phyloP scores from a whole-genome alignment of 139 green algal genomes.

The Spirogloea muscicola region DNA sequence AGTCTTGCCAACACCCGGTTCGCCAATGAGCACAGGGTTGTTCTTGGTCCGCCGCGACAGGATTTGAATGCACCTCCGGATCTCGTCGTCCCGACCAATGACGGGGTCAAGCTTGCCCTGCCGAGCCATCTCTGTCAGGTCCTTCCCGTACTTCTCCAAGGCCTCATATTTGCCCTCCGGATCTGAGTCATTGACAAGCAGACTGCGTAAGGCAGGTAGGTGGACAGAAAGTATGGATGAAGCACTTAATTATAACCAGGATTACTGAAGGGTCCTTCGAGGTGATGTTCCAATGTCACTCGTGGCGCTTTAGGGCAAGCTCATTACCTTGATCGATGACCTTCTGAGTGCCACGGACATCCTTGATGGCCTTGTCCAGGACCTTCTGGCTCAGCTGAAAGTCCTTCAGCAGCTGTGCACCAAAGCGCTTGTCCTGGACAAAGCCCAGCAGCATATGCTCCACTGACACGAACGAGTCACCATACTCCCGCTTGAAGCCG shows the following conservation, averaged over 20 bases:
- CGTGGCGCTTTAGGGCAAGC: not conserved
- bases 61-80: slow-evolving; percentile 71
- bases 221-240: no score
- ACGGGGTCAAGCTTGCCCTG: slow-evolving; percentile 89
- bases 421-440: slow-evolving; percentile 74
- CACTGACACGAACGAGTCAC: slow-evolving; percentile 82
- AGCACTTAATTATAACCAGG: no score
- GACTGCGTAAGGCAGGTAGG: no score
- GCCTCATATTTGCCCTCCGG: slow-evolving; percentile 97
- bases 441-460: slow-evolving; percentile 92
- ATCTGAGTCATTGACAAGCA: no score
- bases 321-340: slow-evolving; percentile 54
- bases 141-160: slow-evolving; percentile 84
- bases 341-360: slow-evolving; percentile 72
- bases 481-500: slow-evolving; percentile 56
- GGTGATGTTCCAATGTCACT: no score
- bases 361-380: slow-evolving; percentile 72
- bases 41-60: slow-evolving; percentile 89
- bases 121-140: slow-evolving; percentile 82
- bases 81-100: slow-evolving; percentile 85
- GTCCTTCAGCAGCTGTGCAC: slow-evolving; percentile 59
- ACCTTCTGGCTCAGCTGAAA: slow-evolving; percentile 60
- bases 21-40: slow-evolving; percentile 96
- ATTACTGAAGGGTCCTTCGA: no score
- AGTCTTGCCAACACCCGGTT: slow-evolving; percentile 71